Base-by-base conservation (phyloP, 2,329 filamentous ascomycete genomes). In the Phaeosphaeria sp. region DNA sequence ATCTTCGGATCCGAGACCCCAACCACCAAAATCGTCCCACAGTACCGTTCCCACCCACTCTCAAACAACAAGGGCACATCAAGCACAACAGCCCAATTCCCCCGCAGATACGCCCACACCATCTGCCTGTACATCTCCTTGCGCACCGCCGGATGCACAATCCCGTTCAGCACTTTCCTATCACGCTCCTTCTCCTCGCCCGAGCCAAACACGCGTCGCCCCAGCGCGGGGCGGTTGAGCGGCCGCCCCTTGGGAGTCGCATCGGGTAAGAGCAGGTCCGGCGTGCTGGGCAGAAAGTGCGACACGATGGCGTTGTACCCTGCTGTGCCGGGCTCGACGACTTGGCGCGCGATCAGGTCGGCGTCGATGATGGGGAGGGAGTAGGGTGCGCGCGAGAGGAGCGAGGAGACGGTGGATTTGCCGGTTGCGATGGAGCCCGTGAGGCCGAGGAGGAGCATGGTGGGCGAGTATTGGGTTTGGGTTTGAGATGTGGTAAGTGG, bases 351-450 rank as follows among this genome's bases (percentile, higher is more conserved):
- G 60, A 98, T 85, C 55, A 96, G 80, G 81, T 99, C 95, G 74
- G 95, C 94, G 75, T 99, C 95, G 81, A 99, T 89, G 68, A 99
- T 86, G 70, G 95, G 93, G 60, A 99, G 86, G 59, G 87, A 89
- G 82, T 97, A 91, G 0, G 94, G 95, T 5, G 91, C 83, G 4
- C 87, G 84, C 50, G 90, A 87, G 69, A 99, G 91, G 67, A 97
- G 85, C 40, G 85, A 83, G 25, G 95, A 97, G 54, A 97, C 93
- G 65, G 94, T 99, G 46, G 94, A 97, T 86, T 99, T 99, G 77
- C 95, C 95, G 6, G 95, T 99, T 59, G 95, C 95, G 74, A 99
- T 98, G 60, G 93, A 97, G 75, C 95, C 95, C 8, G 95, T 99
- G 24, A 99, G 87, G 56, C 95, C 95, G 69, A 99, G 93, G 72